These are phyloP conservation scores for Endothia cerciana DNA, from an alignment of 2,329 filamentous ascomycete species.

Conservation along the genomic window DNA sequence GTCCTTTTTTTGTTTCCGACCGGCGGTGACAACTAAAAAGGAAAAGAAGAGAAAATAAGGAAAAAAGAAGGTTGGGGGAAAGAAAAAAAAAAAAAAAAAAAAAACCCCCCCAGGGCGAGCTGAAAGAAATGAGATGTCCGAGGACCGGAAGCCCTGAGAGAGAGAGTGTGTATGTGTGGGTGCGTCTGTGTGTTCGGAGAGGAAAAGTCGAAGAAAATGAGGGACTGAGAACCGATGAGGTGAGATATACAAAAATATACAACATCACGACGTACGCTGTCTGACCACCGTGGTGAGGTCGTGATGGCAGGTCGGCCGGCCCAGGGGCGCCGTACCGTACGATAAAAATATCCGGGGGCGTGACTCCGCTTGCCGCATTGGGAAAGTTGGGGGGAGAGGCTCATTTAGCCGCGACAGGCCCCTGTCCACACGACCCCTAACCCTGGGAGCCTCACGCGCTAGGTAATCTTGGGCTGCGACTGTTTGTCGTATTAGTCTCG, in stretches of 20 bases:
- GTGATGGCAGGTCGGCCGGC: background rate
- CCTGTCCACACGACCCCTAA: background rate
- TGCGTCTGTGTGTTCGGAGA: background rate
- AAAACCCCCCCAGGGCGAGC: background rate
- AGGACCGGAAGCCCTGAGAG: background rate
- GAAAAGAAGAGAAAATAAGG: background rate
- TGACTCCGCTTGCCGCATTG: conserved; percentile 7
- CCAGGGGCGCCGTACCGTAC: background rate
- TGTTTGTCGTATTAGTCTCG: too few relatives aligned
- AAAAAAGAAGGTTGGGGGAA: background rate
- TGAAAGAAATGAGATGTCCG: background rate
- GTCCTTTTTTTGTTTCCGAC: background rate
- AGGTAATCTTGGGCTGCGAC: too few relatives aligned
- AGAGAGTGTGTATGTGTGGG: background rate
- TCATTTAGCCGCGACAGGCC: conserved; percentile 11
- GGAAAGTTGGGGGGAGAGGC: too few relatives aligned
- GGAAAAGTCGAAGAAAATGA: background rate
- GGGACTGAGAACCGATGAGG: conserved; percentile 1
- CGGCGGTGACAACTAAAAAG: background rate
- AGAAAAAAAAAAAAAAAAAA: background rate
- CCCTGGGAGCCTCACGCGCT: too few relatives aligned
- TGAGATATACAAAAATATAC: conserved; percentile 3
- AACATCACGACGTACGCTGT: background rate
- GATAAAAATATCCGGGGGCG: conserved; percentile 7
- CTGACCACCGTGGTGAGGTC: conserved; percentile 4